A percentile compares a stretch with the other conserved stretches of the same genome.
Evolutionary conservation across 78 protist genomes (phyloP).

Genomic region (Dictyostelium purpureum): DNA sequence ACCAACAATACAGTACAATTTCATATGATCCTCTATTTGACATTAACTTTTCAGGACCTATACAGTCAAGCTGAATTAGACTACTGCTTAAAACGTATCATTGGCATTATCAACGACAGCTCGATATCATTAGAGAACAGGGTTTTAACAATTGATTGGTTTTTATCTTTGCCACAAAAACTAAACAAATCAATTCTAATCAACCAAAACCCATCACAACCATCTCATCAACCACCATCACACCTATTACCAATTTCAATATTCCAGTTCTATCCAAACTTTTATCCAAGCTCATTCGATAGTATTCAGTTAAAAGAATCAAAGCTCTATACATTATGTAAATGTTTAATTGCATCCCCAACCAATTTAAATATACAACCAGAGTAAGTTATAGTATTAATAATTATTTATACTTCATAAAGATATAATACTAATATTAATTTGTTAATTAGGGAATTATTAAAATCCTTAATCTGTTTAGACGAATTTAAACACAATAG

Average conservation of each 20-base stretch:
- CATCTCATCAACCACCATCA: not conserved
- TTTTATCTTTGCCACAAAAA: slow-evolving; percentile 29
- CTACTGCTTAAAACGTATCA: slow-evolving; percentile 20
- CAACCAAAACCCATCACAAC: not conserved
- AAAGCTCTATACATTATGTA: slow-evolving; percentile 32
- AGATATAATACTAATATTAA: not conserved
- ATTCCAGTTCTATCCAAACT: slow-evolving; percentile 46
- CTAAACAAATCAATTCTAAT: not conserved
- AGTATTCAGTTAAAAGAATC: slow-evolving; percentile 21
- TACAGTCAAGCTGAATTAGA: slow-evolving; percentile 55
- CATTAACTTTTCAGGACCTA: slow-evolving; percentile 34
- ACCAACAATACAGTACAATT: slow-evolving; percentile 38
- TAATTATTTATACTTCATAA: not conserved
- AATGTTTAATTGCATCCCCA: not conserved
- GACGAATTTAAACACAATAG: slow-evolving; percentile 68
- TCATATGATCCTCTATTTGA: slow-evolving; percentile 24
- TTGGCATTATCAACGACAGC: slow-evolving; percentile 28
- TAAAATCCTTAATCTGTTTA: slow-evolving; percentile 64
- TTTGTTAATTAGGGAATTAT: slow-evolving; percentile 18
- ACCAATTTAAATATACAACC: not conserved
- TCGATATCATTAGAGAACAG: slow-evolving; percentile 51
- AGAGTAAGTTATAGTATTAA: not conserved
- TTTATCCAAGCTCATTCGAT: slow-evolving; percentile 26
- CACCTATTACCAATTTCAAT: not conserved
- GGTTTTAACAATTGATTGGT: slow-evolving; percentile 69